Conservation (phyloP, 2,329 filamentous ascomycete genomes). For the Taxawa tesnikishii region DNA sequence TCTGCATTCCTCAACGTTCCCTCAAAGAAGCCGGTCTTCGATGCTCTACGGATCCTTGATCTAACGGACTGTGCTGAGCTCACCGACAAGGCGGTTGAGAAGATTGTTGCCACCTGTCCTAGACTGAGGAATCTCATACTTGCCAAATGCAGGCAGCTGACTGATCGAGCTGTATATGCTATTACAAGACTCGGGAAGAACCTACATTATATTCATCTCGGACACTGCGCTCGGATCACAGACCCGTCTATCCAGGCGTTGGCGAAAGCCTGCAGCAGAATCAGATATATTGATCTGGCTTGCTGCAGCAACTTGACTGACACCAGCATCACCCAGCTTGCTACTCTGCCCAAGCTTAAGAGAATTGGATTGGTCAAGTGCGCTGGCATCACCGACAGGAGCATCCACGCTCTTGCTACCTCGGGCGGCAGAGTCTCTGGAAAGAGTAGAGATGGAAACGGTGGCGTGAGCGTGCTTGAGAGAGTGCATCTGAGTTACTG, state of each 20-base stretch:
- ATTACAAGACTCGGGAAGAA: constrained; percentile 91
- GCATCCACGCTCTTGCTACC: constrained; percentile 72
- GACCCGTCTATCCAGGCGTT: constrained; percentile 77
- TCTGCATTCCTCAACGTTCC: constrained; percentile 76
- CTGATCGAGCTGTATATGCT: constrained; percentile 73
- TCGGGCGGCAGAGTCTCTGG: constrained; percentile 15
- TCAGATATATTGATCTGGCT: constrained; percentile 95
- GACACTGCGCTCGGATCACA: constrained; percentile 84
- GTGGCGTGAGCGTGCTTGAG: constrained; percentile 61
- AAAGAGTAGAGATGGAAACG: constrained; percentile 6
- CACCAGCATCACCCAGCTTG: constrained; percentile 69
- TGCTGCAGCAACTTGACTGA: constrained; percentile 87
- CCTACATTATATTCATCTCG: constrained; percentile 88
- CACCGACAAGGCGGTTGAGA: constrained; percentile 76
- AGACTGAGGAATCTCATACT: constrained; percentile 85
- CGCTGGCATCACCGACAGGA: constrained; percentile 75
- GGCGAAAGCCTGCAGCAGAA: constrained; percentile 78
- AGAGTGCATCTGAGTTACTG: constrained; percentile 96
- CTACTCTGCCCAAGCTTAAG: constrained; percentile 81
- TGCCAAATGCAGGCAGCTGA: constrained; percentile 87
- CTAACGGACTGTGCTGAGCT: constrained; percentile 78
- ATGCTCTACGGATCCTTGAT: constrained; percentile 85
- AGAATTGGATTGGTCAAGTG: constrained; percentile 94
- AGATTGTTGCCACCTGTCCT: constrained; percentile 76
- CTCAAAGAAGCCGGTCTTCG: constrained; percentile 51